Conservation (phyloP, 1,139 yeast genomes). For the Hyphopichia burtonii region DNA sequence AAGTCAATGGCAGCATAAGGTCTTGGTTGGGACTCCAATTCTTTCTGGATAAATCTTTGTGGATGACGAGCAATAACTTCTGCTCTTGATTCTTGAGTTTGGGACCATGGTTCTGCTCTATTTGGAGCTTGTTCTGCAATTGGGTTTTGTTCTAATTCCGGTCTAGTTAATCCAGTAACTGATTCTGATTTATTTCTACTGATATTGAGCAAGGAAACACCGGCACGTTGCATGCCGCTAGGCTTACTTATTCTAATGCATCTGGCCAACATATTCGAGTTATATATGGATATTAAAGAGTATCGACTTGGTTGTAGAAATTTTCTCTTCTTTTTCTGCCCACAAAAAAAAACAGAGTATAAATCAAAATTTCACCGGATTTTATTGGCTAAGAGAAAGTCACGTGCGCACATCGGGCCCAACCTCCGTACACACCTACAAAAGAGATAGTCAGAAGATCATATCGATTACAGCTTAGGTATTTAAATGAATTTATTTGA, state of each 20-base stretch:
- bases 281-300: not conserved
- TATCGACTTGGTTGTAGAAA: not conserved
- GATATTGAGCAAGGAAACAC: not conserved
- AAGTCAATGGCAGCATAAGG: constrained; percentile 85
- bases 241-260: constrained; percentile 1
- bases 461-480: no score
- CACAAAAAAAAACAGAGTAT: not conserved
- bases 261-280: not conserved
- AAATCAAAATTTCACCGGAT: not conserved
- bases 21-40: constrained; percentile 67
- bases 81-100: constrained; percentile 61
- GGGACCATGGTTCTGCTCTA: constrained; percentile 68
- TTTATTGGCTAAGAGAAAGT: not conserved
- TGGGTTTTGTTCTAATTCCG: constrained; percentile 35
- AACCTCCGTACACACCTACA: not conserved
- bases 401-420: not conserved
- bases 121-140: constrained; percentile 71
- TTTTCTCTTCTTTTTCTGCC: not conserved
- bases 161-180: constrained; percentile 37
- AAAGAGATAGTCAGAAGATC: no score
- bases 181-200: constrained; percentile 10
- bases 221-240: not conserved
- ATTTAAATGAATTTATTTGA: no score
- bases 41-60: constrained; percentile 67
- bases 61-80: constrained; percentile 59